Base-by-base conservation (phyloP, 2,329 filamentous ascomycete genomes). In the Cercospora citrullina region DNA sequence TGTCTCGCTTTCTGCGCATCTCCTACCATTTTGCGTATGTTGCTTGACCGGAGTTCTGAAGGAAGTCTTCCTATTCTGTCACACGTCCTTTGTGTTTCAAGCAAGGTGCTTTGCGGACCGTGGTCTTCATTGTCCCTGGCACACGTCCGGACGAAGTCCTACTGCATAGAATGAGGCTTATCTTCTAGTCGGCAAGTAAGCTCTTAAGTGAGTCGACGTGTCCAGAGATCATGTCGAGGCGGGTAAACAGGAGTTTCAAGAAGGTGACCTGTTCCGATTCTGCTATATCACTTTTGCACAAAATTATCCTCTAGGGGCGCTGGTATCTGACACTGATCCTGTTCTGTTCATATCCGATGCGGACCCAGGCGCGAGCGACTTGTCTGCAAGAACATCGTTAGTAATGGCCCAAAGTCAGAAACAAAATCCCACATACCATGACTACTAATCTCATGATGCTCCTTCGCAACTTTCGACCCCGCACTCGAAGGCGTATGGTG, bases 401-500 rank as follows among this genome's bases (percentile, higher is more conserved):
- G 53, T 21, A 6, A n/a, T 30, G 1, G n/a, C n/a, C 12, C 18
- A 48, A 4, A 10, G 6, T 21, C 36, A 42, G 42, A 8, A 12
- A 51, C 2, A 6, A 48, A 3, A 3, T 14, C 7, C 18, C 18
- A 42, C 62, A 0, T 64, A 64, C 62, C 67, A 61, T 69, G 65
- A 31, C 68, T 69, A 10, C 68, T 68, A 55, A 72, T 71, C 45
- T 68, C 65, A 23, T 69, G 64, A 42, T 68, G 69, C 68, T 72
- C 69, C 63, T 70, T 69, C 10, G 63, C 68, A 9, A 71, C 62
- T 5, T 64, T 64, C n/a, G 63, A 59, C 0, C 64, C 53, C 16
- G 57, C 65, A 28, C 53, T 64, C 14, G 33, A 53, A 9, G 70
- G 70, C 60, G 68, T 69, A 42, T 70, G 60, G 45, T 70, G 69